Evolutionary conservation across 192 early-diverging fungal genomes (phyloP), one percentile per base, ranked within the genome.

Genomic region (Coemansia sp.): DNA sequence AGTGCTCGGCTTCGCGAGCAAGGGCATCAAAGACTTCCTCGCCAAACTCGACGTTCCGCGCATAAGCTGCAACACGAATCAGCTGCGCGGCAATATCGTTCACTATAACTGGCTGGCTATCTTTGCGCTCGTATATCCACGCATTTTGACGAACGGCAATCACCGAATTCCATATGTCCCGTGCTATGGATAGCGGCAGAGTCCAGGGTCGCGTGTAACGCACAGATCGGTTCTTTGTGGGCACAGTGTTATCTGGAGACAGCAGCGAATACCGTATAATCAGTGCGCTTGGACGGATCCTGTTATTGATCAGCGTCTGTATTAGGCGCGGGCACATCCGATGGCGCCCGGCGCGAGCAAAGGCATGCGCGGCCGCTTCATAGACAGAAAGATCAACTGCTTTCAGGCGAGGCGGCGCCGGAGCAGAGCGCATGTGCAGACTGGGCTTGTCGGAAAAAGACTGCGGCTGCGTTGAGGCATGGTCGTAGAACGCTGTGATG

Each of bases 81-180:
- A 75, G 61, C 70, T 81, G 78, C 32, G 73, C 62, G 2, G 78
- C 73, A 51, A 81, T 60, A 64, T 81, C 78, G 60, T 75, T 81
- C 37, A 75, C 74, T 57, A 81, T 73, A 17, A 81, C 78, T 8
- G 78, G 78, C 51, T 52, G 64, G 12, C 7, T 39, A 37, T 52
- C 22, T 15, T 34, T 14, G 55, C n/a, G 45, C 43, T 20, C 18
- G 17, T 56, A 4, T 55, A 59, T 48, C 79, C 79, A 81, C 54
- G 39, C 55, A 0, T 56, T 38, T 57, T 68, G 79, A 17, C 79
- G 61, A 8, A 57, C 51, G 8, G 68, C 71, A 37, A 73, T 43
- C 8, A 73, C 61, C 39, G 70, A 11, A 11, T 32, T 51, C 79
- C 79, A 81, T 28, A 75, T 59, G 15, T 73, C 56, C 32, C 68